Percentiles rank a stretch among this genome's conserved stretches.
These are phyloP conservation scores for Venturia asperata DNA, from an alignment of 2,329 filamentous ascomycete species.

Conservation along the genomic window DNA sequence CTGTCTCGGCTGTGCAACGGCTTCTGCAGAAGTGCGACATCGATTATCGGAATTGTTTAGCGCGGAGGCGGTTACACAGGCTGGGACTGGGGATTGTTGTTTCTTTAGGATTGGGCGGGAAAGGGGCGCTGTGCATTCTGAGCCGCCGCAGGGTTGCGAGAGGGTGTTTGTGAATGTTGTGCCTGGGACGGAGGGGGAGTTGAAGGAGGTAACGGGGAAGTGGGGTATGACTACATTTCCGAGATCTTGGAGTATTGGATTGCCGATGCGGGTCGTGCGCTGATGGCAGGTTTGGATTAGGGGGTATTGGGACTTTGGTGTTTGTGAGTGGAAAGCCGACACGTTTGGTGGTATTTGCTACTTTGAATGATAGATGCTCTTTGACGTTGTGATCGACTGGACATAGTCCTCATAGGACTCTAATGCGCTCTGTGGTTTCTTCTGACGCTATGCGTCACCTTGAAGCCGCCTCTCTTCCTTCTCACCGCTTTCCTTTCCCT, in stretches of 20 bases:
- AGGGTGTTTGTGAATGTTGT: conserved; percentile 34
- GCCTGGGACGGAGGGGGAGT: conserved; percentile 30
- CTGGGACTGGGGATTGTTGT: conserved; percentile 30
- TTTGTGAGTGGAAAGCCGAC: no score
- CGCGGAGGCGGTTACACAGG: conserved; percentile 21
- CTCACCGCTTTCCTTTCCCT: not conserved
- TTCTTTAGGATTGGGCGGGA: conserved; percentile 40
- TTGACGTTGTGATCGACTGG: no score
- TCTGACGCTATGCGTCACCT: no score
- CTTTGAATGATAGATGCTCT: no score
- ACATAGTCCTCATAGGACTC: no score
- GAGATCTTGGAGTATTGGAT: conserved; percentile 4
- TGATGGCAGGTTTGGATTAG: no score
- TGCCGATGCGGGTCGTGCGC: not conserved
- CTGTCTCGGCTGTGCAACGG: conserved; percentile 40
- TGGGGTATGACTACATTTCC: conserved; percentile 27
- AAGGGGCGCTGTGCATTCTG: conserved; percentile 39
- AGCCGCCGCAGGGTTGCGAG: conserved; percentile 28
- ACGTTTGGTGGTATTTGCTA: no score
- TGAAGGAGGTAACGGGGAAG: conserved; percentile 27
- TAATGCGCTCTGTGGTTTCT: no score
- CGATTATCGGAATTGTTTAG: conserved; percentile 30
- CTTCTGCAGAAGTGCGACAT: conserved; percentile 36
- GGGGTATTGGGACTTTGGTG: no score
- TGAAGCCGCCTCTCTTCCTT: no score